These are phyloP conservation scores for Ciborinia camelliae DNA, from an alignment of 2,329 filamentous ascomycete genomes.

Conservation along the genomic window DNA sequence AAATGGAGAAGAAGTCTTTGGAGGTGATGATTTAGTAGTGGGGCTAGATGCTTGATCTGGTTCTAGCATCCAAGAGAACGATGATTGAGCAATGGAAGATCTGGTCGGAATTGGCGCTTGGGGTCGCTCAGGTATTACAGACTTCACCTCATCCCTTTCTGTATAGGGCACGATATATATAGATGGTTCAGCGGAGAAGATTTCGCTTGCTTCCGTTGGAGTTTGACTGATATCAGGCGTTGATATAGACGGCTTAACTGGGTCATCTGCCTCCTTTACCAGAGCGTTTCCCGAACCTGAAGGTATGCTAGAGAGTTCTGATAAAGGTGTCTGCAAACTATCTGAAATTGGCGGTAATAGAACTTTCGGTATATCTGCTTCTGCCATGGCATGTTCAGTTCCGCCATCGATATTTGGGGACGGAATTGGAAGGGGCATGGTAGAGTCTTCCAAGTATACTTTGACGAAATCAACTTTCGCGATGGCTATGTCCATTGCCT, in stretches of 20 bases:
- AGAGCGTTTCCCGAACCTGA: background rate
- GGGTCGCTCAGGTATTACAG: constrained; percentile 23
- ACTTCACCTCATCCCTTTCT: constrained; percentile 11
- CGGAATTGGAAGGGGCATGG: constrained; percentile 46
- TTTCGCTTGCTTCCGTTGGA: background rate
- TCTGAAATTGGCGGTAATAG: constrained; percentile 12
- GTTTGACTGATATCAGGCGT: background rate
- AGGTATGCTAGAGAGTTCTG: background rate
- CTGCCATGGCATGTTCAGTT: background rate
- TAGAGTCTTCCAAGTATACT: constrained; percentile 57
- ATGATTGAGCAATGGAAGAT: constrained; percentile 68
- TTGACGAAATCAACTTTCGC: constrained; percentile 65
- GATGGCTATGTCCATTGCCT: constrained; percentile 55
- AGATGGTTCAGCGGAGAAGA: background rate
- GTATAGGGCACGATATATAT: background rate
- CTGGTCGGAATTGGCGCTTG: constrained; percentile 54
- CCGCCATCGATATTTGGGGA: constrained; percentile 1
- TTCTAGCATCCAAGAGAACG: constrained; percentile 77
- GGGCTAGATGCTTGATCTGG: constrained; percentile 36
- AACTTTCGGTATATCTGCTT: constrained; percentile 17
- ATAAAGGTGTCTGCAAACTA: background rate
- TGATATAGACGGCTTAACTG: background rate
- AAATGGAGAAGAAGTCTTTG: constrained; percentile 34
- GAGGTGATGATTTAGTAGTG: constrained; percentile 26
- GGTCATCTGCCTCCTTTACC: background rate